Percentiles rank a stretch among this genome's conserved stretches.
Conservation (phyloP, 345 rosid species). For the Syzygium oleosum region DNA sequence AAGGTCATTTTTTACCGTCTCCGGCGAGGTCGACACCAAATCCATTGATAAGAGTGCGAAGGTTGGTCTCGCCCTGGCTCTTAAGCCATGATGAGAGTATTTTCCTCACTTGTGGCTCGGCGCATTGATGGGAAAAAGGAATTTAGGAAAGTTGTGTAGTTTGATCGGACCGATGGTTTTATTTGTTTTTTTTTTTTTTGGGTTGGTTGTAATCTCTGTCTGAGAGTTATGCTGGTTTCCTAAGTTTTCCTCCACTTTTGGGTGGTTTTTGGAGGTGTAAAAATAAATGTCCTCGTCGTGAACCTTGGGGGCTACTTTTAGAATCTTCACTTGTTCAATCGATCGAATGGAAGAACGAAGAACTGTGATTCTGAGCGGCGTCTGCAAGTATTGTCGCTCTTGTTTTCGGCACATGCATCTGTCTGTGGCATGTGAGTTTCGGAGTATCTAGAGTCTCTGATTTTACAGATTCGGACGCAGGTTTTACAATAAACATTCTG, state of each 20-base stretch:
- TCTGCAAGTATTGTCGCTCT: neutral
- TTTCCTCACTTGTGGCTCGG: neutral
- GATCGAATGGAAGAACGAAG: neutral
- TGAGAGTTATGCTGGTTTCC: neutral
- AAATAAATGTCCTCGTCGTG: neutral
- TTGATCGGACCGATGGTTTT: neutral
- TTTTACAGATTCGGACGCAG: neutral
- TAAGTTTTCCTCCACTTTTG: neutral
- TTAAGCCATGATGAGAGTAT: constrained; percentile 44
- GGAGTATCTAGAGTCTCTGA: neutral
- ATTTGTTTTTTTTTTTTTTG: neutral
- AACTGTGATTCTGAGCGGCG: neutral
- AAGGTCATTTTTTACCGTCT: constrained; percentile 52
- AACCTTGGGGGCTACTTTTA: neutral
- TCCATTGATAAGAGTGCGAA: constrained; percentile 70
- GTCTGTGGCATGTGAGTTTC: neutral
- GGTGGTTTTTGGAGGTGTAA: neutral
- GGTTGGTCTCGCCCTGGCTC: constrained; percentile 74
- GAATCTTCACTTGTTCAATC: neutral
- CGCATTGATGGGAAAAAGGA: neutral
- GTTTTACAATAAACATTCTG: neutral
- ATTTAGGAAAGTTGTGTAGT: constrained; percentile 4
- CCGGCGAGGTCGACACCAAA: constrained; percentile 80
- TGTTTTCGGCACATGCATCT: neutral
- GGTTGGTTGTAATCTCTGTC: constrained; percentile 7